Percentiles rank a stretch among this genome's conserved stretches.
phyloP scores from a whole-genome alignment of 2,329 filamentous ascomycete species.

The Pseudogymnoascus sp. region DNA sequence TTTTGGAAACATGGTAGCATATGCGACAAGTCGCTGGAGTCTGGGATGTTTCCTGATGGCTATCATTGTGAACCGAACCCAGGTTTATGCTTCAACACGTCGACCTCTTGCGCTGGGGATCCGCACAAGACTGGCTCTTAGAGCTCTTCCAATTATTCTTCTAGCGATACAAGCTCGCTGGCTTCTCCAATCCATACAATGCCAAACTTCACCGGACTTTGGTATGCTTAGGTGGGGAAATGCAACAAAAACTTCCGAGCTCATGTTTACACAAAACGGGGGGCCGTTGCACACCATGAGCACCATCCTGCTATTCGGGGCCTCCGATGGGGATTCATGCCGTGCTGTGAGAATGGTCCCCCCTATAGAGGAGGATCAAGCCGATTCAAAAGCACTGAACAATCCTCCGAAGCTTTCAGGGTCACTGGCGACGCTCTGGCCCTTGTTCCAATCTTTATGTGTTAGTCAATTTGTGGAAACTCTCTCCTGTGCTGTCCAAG shows the following conservation, averaged over 20 bases:
- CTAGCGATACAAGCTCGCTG: constrained; percentile 61
- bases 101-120: constrained; percentile 70
- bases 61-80: constrained; percentile 80
- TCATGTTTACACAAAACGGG: constrained; percentile 65
- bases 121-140: constrained; percentile 62
- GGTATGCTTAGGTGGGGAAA: constrained; percentile 63
- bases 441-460: constrained; percentile 62
- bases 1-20: constrained; percentile 80
- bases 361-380: constrained; percentile 37
- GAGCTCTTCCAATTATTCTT: constrained; percentile 62
- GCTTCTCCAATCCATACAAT: constrained; percentile 79
- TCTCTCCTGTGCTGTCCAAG: constrained; percentile 79
- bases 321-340: constrained; percentile 70
- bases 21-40: constrained; percentile 88
- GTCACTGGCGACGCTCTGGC: constrained; percentile 71
- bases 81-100: constrained; percentile 86
- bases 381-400: constrained; percentile 26
- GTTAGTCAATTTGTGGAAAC: constrained; percentile 85
- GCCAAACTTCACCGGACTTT: constrained; percentile 76
- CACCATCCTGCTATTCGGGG: constrained; percentile 64
- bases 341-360: constrained; percentile 66
- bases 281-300: constrained; percentile 65
- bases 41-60: constrained; percentile 80
- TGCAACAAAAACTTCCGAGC: constrained; percentile 53
- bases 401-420: constrained; percentile 39